Base-by-base conservation (phyloP, 441 rosid genomes). In the Lepidium campestre region DNA sequence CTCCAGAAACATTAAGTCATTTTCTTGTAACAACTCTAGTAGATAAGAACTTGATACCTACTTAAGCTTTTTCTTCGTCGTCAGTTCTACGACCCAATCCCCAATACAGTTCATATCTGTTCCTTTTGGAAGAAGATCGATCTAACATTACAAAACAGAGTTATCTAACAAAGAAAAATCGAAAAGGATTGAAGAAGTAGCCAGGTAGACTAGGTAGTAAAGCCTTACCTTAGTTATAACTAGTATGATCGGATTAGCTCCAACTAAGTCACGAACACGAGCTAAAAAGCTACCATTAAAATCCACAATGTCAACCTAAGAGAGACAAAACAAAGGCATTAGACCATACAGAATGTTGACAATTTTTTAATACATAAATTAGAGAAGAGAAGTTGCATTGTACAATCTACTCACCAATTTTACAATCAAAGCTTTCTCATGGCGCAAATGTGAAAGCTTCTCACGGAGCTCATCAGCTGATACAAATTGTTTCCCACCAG, bases 21-120 rank as follows among this genome's bases (percentile, higher is more conserved):
- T 41, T 36, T 13, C 40, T 31, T 4, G 46, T 40, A 40, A 46
- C 25, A 32, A 35, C 19, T 20, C 11, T 49, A 37, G 45, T 40
- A 15, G 10, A 32, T 25, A 49, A 67, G 42, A 37, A 55, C 29
- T 12, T 6, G 50, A 60, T 74, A 76, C 96, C 75, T 78, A 93
- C 99, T 89, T 91, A 13, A 93, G 96, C 74, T 78, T 93, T 83
- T 87, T 93, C 83, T 79, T 93, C n/a, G 80, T 81, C 53, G 83
- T 87, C 34, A 91, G 80, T 63, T 93, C 99, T 23, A 89, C 99
- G 41, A 86, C 96, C 97, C 99, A 93, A 83, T 93, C 99, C 11
- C 97, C 99, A 11, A 93, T 61, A 77, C 97, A 93, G 70, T 93
- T 89, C 79, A 93, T 77, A 82, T 91, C 88, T 3, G 97, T 87